Percentiles rank a stretch among this genome's conserved stretches.
phyloP scores from a whole-genome alignment of 129 eudicot species.

The Centaurea solstitialis region DNA sequence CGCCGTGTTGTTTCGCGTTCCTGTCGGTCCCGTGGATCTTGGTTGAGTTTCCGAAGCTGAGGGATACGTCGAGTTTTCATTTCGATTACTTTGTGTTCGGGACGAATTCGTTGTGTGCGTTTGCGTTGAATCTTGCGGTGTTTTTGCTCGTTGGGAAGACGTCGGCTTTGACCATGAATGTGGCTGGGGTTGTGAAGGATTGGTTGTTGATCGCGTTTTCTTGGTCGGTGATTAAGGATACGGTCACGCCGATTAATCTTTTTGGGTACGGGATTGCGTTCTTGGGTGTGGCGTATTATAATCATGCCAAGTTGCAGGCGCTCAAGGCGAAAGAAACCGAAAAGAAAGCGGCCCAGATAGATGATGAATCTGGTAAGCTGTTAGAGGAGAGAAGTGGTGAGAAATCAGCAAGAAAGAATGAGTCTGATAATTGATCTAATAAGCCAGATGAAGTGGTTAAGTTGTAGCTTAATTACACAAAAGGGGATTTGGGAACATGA shows the following conservation, averaged over 20 bases:
- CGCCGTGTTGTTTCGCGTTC: conserved; percentile 72
- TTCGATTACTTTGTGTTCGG: conserved; percentile 66
- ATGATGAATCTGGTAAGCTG: conserved; percentile 69
- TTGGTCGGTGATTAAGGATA: conserved; percentile 87
- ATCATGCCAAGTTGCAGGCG: conserved; percentile 64
- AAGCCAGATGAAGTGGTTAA: neutral
- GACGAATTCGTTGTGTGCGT: conserved; percentile 73
- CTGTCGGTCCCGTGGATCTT: conserved; percentile 64
- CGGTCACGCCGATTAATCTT: conserved; percentile 61
- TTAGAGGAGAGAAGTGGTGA: conserved; percentile 55
- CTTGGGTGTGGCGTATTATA: conserved; percentile 70
- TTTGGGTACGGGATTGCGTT: conserved; percentile 74
- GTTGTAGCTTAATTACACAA: neutral
- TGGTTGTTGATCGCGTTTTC: conserved; percentile 89
- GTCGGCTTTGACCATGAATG: conserved; percentile 85
- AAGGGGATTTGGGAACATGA: neutral
- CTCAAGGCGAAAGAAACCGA: conserved; percentile 68
- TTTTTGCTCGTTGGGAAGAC: conserved; percentile 81
- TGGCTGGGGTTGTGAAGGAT: conserved; percentile 83
- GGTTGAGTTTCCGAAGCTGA: conserved; percentile 64
- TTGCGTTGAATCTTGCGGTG: conserved; percentile 79
- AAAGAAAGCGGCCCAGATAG: conserved; percentile 54
- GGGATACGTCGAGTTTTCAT: conserved; percentile 64
- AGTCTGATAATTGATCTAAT: conserved; percentile 38
- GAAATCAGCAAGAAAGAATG: conserved; percentile 39